Conservation (phyloP, 2,329 filamentous ascomycete genomes). For the Trichophyton equinum region DNA sequence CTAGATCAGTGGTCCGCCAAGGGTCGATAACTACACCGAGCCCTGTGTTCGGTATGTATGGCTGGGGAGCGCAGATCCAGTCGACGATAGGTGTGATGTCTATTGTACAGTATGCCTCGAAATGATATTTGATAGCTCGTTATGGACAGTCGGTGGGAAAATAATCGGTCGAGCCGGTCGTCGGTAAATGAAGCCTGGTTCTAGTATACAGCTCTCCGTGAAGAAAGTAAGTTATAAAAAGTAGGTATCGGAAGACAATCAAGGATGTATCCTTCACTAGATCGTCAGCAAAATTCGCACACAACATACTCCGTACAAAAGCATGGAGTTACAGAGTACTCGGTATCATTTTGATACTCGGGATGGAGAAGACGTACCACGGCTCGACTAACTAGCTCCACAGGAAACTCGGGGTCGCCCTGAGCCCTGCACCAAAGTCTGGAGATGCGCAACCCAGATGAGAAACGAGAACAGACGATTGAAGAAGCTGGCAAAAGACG, state of each 20-base stretch:
- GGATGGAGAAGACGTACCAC: too few species aligned
- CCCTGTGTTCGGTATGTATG: not conserved
- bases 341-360: not conserved
- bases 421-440: not conserved
- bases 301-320: too few species aligned
- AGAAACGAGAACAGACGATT: not conserved
- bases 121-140: not conserved
- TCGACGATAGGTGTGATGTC: not conserved
- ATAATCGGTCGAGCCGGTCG: not conserved
- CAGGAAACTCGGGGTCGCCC: not conserved
- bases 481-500: not conserved
- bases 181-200: not conserved
- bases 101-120: not conserved
- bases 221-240: not conserved
- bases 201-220: not conserved
- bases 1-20: not conserved
- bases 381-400: not conserved
- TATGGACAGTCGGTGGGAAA: not conserved
- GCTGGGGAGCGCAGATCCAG: not conserved
- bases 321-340: too few species aligned
- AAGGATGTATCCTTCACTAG: not conserved
- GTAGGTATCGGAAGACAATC: not conserved
- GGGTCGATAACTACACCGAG: not conserved
- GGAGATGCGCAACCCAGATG: not conserved
- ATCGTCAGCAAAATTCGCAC: not conserved